A percentile compares a stretch with the other conserved stretches of the same genome.
phyloP scores from a whole-genome alignment of 306 rosid genomes.

The Cicer chorassanicum region DNA sequence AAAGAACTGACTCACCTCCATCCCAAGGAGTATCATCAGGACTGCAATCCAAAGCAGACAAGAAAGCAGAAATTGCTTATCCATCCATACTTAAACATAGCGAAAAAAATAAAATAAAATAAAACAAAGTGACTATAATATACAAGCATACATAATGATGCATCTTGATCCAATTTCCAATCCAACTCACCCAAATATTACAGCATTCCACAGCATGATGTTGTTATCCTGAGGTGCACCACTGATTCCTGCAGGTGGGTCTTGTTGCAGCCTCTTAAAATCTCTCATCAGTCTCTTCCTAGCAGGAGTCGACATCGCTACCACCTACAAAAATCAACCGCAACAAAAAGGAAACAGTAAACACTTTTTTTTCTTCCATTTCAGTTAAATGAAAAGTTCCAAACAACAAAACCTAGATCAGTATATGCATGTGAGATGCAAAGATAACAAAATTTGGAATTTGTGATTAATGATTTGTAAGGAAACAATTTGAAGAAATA shows the following conservation, averaged over 20 bases:
- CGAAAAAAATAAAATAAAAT: slow-evolving; percentile 14
- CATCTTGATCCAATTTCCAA: slow-evolving; percentile 36
- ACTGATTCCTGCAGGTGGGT: slow-evolving; percentile 98
- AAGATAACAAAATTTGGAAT: background rate
- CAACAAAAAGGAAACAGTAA: background rate
- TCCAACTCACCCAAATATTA: slow-evolving; percentile 87
- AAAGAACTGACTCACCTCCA: slow-evolving; percentile 60
- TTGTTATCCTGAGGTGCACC: slow-evolving; percentile 99
- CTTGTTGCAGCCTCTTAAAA: slow-evolving; percentile 96
- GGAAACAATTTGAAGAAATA: background rate
- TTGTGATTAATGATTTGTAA: background rate
- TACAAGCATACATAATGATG: slow-evolving; percentile 24
- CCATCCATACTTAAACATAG: slow-evolving; percentile 52
- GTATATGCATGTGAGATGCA: background rate
- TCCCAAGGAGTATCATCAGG: slow-evolving; percentile 77
- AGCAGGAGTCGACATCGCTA: slow-evolving; percentile 90
- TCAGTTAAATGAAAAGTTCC: background rate
- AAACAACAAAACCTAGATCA: slow-evolving; percentile 1
- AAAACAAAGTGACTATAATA: slow-evolving; percentile 36
- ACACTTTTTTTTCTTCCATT: background rate
- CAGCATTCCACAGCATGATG: slow-evolving; percentile 98
- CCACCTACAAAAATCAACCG: slow-evolving; percentile 50
- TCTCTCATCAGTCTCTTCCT: slow-evolving; percentile 98
- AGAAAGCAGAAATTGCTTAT: slow-evolving; percentile 62
- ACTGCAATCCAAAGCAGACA: slow-evolving; percentile 69